Evolutionary conservation across 176 grass and related monocot species (phyloP).

Genomic region (Triticum timopheevii): DNA sequence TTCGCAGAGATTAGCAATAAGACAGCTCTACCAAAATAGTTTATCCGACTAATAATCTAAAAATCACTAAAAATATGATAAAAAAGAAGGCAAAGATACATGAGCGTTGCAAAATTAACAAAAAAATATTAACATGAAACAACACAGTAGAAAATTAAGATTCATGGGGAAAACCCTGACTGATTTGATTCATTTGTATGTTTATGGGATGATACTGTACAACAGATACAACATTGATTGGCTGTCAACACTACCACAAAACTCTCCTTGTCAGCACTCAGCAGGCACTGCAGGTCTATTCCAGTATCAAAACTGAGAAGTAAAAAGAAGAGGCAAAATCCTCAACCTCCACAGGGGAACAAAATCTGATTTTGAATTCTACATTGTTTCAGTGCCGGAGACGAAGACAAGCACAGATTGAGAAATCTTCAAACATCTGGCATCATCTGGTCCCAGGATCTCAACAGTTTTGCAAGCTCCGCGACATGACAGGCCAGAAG

Average conservation of each 20-base stretch:
- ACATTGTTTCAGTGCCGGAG: not conserved
- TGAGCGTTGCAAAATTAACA: not conserved
- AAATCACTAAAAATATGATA: not conserved
- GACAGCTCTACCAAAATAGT: not conserved
- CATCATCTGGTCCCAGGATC: not conserved
- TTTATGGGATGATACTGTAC: not conserved
- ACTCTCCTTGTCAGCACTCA: not conserved
- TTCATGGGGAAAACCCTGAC: not conserved
- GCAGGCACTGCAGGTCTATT: not conserved
- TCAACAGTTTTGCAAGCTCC: not conserved
- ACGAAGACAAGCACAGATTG: not conserved
- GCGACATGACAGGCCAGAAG: not conserved
- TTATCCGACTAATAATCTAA: not conserved
- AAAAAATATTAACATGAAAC: not conserved
- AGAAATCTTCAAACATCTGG: not conserved
- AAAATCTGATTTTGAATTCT: not conserved
- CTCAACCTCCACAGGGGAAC: not conserved
- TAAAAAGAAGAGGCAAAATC: not conserved
- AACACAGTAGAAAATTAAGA: not conserved
- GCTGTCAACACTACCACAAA: not conserved
- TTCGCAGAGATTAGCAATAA: not conserved
- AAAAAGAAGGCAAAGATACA: not conserved
- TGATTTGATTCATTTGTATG: not conserved
- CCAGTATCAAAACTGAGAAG: not conserved
- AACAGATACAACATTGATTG: not conserved